phyloP scores from a whole-genome alignment of 2,329 filamentous ascomycete genomes.

The Calonectria naviculata region DNA sequence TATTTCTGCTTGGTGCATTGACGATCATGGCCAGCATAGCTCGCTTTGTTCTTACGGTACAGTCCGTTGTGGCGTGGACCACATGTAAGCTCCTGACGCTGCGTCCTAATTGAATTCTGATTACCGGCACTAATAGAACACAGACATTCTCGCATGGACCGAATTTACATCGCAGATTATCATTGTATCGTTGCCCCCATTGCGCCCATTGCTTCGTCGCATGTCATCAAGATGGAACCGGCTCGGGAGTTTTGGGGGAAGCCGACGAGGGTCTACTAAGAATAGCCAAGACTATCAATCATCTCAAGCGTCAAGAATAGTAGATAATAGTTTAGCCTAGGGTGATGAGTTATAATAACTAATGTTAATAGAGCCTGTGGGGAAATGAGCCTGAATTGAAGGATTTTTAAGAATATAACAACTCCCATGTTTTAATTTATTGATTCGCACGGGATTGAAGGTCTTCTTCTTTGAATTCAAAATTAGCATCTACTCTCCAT shows the following conservation, averaged over 20 bases:
- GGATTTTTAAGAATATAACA: no score
- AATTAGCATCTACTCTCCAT: no score
- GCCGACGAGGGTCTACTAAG: background rate
- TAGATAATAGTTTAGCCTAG: background rate
- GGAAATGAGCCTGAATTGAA: no score
- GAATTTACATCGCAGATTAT: background rate
- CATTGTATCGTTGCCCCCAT: background rate
- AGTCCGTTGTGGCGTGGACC: background rate
- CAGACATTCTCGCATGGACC: background rate
- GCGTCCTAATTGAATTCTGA: no score
- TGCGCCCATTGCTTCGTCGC: background rate
- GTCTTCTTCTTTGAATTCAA: no score
- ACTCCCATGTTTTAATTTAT: no score
- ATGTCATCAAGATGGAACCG: background rate
- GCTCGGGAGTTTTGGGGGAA: background rate
- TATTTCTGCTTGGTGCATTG: background rate
- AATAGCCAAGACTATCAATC: background rate
- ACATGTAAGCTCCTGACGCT: background rate
- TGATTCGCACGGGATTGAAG: no score
- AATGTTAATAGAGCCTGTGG: no score
- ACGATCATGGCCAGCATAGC: background rate
- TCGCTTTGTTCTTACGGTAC: background rate
- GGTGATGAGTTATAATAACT: background rate
- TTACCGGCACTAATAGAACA: background rate
- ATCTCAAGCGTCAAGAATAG: background rate